phyloP scores from a whole-genome alignment of 257 asterid genomes.

The Solanum gracilifrons region DNA sequence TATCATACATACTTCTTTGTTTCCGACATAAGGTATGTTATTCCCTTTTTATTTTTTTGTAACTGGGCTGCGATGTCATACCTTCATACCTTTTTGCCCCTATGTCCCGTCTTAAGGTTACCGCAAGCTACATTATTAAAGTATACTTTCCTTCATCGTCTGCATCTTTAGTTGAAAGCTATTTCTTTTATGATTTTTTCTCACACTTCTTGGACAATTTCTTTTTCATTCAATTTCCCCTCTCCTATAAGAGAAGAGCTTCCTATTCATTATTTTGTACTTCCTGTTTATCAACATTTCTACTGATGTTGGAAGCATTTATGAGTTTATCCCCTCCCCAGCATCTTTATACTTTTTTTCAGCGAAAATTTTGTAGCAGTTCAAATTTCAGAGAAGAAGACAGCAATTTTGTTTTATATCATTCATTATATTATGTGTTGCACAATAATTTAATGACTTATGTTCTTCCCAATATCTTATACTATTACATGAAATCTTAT shows the following conservation, averaged over 20 bases:
- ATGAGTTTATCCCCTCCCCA: background rate
- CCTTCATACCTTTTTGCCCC: background rate
- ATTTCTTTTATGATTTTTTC: background rate
- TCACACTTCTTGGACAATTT: background rate
- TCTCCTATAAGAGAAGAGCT: background rate
- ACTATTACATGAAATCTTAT: background rate
- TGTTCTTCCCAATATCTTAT: background rate
- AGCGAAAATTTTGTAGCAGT: background rate
- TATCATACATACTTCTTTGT: conserved; percentile 76
- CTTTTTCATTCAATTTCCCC: background rate
- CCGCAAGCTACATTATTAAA: background rate
- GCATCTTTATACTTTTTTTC: background rate
- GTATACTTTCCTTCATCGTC: background rate
- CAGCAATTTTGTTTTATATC: background rate
- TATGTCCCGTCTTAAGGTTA: background rate
- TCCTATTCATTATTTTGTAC: background rate
- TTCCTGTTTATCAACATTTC: background rate
- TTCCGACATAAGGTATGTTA: conserved; percentile 77
- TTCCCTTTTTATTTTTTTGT: background rate
- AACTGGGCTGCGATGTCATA: background rate
- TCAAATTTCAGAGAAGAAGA: background rate
- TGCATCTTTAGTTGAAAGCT: background rate
- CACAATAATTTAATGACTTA: background rate
- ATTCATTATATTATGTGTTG: background rate
- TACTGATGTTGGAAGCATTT: background rate